phyloP scores from a whole-genome alignment of 2,329 filamentous ascomycete genomes.

The Dothidotthia symphoricarpi region DNA sequence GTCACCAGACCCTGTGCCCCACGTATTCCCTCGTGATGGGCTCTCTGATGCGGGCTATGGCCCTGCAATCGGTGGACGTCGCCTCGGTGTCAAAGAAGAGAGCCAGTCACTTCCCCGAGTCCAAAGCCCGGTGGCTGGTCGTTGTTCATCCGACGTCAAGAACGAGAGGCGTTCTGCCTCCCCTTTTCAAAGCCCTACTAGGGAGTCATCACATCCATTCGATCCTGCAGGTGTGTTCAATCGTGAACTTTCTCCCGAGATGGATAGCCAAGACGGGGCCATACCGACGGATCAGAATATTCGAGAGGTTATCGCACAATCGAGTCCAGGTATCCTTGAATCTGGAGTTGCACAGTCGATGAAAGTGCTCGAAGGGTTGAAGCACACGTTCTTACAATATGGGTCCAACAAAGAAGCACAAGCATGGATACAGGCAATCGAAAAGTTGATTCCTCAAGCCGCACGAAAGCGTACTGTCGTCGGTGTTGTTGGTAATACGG shows the following conservation, averaged over 20 bases:
- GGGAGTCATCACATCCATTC: slow-evolving; percentile 8
- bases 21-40: too few species aligned
- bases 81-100: too few species aligned
- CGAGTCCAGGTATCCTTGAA: slow-evolving; percentile 40
- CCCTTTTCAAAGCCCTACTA: neutral
- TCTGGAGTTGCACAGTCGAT: slow-evolving; percentile 42
- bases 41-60: too few species aligned
- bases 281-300: slow-evolving; percentile 21
- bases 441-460: slow-evolving; percentile 43
- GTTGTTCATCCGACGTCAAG: neutral
- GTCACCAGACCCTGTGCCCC: too few species aligned
- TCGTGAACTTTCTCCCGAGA: slow-evolving; percentile 10
- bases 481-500: slow-evolving; percentile 62
- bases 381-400: slow-evolving; percentile 29
- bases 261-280: slow-evolving; percentile 4
- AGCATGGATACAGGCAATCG: slow-evolving; percentile 46
- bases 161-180: neutral
- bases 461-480: slow-evolving; percentile 50
- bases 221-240: slow-evolving; percentile 19
- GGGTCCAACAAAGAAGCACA: slow-evolving; percentile 30
- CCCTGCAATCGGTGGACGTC: too few species aligned
- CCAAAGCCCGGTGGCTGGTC: too few species aligned
- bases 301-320: slow-evolving; percentile 34
- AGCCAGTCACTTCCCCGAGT: too few species aligned
- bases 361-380: slow-evolving; percentile 38